Evolutionary conservation across 352 stramenopile genomes (phyloP).

Genomic region (Phytophthora syringae): DNA sequence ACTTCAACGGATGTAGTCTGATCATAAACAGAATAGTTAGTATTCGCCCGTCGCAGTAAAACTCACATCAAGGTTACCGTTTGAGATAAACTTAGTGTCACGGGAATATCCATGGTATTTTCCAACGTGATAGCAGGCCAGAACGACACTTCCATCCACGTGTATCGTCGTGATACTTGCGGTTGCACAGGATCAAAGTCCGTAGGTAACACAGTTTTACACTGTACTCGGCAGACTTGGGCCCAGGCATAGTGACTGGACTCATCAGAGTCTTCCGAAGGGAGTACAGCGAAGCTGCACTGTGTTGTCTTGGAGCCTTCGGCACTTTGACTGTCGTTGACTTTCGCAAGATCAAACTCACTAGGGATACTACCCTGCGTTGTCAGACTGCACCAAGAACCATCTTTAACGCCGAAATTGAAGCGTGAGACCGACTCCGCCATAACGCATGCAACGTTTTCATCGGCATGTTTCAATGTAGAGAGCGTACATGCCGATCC

Average conservation of each 20-base stretch:
- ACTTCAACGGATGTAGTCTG: slow-evolving; percentile 27
- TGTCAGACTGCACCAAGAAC: slow-evolving; percentile 39
- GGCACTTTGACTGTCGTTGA: slow-evolving; percentile 22
- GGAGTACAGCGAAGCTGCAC: slow-evolving; percentile 35
- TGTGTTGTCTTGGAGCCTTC: slow-evolving; percentile 22
- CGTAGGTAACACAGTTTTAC: slow-evolving; percentile 49
- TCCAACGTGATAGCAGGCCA: slow-evolving; percentile 51
- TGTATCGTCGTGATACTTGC: slow-evolving; percentile 48
- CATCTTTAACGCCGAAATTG: slow-evolving; percentile 31
- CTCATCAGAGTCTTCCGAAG: slow-evolving; percentile 13
- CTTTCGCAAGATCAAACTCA: slow-evolving; percentile 64
- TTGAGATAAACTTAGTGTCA: slow-evolving; percentile 46
- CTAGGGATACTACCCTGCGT: slow-evolving; percentile 32
- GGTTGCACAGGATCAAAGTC: slow-evolving; percentile 53
- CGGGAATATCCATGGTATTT: slow-evolving; percentile 41
- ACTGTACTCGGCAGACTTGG: slow-evolving; percentile 40
- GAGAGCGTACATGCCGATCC: slow-evolving; percentile 33
- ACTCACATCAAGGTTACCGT: slow-evolving; percentile 33
- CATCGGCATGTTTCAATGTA: neutral
- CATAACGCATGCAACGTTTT: slow-evolving; percentile 38
- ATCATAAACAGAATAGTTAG: slow-evolving; percentile 8
- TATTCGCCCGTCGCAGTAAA: neutral
- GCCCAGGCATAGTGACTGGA: slow-evolving; percentile 43
- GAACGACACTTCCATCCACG: slow-evolving; percentile 60
- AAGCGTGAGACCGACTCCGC: slow-evolving; percentile 36